Evolutionary conservation across 2,329 filamentous ascomycete species (phyloP).

Genomic region (Chaetomium globosum): DNA sequence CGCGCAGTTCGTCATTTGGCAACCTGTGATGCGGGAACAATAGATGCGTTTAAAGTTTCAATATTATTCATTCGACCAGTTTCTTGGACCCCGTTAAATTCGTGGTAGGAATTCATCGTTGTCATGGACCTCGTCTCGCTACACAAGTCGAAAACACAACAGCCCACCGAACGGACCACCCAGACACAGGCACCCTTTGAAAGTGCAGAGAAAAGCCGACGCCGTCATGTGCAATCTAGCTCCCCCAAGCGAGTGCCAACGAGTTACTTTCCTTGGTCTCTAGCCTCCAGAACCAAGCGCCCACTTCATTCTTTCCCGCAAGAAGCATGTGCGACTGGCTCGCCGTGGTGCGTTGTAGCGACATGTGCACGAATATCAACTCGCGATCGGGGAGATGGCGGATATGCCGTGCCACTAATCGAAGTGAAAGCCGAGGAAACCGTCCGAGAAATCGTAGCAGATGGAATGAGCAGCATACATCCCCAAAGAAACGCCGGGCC

Average conservation of each 20-base stretch:
- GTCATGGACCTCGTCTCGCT: constrained; percentile 37
- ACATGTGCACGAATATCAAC: neutral
- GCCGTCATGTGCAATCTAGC: constrained; percentile 27
- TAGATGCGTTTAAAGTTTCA: constrained; percentile 8
- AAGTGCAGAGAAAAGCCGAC: constrained; percentile 26
- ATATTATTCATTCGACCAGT: constrained; percentile 17
- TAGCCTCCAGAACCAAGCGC: constrained; percentile 11
- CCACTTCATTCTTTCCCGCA: neutral
- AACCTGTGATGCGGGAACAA: neutral
- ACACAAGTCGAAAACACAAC: constrained; percentile 29
- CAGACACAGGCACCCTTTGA: constrained; percentile 13
- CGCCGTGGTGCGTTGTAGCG: constrained; percentile 4
- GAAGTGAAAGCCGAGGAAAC: constrained; percentile 24
- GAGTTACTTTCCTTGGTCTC: neutral
- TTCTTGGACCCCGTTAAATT: constrained; percentile 4
- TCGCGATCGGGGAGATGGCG: constrained; percentile 10
- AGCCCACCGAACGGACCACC: constrained; percentile 17
- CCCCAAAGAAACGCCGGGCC: constrained; percentile 48
- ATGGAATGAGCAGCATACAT: constrained; percentile 35
- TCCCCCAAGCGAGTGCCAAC: constrained; percentile 13
- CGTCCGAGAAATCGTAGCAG: constrained; percentile 28
- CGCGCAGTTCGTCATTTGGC: neutral
- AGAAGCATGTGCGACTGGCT: constrained; percentile 2
- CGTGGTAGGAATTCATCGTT: constrained; percentile 33
- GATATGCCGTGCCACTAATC: constrained; percentile 18